These are phyloP conservation scores for Pseudocercospora vitis DNA, from an alignment of 2,329 filamentous ascomycete genomes.

Conservation along the genomic window DNA sequence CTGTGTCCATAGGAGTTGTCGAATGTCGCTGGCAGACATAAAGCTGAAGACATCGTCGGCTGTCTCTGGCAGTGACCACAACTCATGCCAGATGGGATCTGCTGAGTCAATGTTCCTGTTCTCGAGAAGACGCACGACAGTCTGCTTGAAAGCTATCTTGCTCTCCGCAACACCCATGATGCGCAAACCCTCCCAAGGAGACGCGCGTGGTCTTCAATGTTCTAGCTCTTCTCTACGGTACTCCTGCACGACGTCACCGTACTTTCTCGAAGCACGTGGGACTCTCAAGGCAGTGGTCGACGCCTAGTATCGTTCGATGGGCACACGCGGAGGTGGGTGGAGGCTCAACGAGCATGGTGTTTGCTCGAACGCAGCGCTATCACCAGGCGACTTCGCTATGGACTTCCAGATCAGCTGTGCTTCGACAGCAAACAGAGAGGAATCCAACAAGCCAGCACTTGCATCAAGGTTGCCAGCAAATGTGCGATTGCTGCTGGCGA, in stretches of 20 bases:
- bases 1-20: conserved; percentile 30
- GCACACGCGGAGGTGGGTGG: conserved; percentile 1
- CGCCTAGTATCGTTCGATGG: conserved; percentile 1
- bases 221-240: not conserved
- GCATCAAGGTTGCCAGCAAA: not conserved
- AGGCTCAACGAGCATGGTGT: conserved; percentile 5
- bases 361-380: not conserved
- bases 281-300: not conserved
- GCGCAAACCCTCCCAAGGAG: too few relatives aligned
- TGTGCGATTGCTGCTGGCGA: not conserved
- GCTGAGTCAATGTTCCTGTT: conserved; percentile 82
- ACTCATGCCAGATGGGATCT: conserved; percentile 90
- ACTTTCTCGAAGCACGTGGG: too few relatives aligned
- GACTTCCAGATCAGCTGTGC: not conserved
- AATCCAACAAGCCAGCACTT: not conserved
- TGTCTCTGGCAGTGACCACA: conserved; percentile 86
- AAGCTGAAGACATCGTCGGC: conserved; percentile 95
- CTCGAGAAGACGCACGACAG: conserved; percentile 95
- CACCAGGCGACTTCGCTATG: not conserved
- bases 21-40: conserved; percentile 68
- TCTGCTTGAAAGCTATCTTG: conserved; percentile 97
- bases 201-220: not conserved
- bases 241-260: conserved; percentile 1
- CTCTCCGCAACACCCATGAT: conserved; percentile 96
- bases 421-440: not conserved